Evolutionary conservation across 2,329 filamentous ascomycete genomes (phyloP).

Genomic region (Cladosporium sphaerospermum): DNA sequence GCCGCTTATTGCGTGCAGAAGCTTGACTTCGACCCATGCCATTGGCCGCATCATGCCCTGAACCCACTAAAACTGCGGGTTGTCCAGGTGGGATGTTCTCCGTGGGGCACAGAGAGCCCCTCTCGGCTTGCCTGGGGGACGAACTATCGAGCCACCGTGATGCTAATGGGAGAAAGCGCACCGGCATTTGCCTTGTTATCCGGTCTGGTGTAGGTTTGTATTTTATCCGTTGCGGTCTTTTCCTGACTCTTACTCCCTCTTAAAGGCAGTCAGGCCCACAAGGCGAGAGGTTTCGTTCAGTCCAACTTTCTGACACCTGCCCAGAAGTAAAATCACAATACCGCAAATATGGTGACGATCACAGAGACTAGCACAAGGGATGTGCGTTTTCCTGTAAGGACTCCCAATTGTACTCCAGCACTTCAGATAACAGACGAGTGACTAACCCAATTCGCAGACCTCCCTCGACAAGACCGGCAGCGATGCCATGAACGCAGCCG

Average conservation of each 20-base stretch:
- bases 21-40: background rate
- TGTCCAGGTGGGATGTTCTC: slow-evolving; percentile 1
- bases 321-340: background rate
- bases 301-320: too few relatives aligned
- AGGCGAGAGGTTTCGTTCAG: too few relatives aligned
- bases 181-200: slow-evolving; percentile 1
- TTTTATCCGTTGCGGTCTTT: background rate
- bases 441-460: slow-evolving; percentile 41
- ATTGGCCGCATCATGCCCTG: background rate
- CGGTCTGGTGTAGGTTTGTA: background rate
- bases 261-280: too few relatives aligned
- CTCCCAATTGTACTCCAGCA: background rate
- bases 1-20: background rate
- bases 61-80: background rate
- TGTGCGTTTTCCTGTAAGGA: slow-evolving; percentile 44
- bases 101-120: slow-evolving; percentile 7
- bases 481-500: slow-evolving; percentile 92
- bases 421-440: background rate
- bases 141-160: background rate
- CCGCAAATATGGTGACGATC: slow-evolving; percentile 40
- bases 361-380: slow-evolving; percentile 41
- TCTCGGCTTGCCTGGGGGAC: slow-evolving; percentile 2
- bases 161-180: background rate
- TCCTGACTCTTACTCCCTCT: too few relatives aligned
- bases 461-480: slow-evolving; percentile 94